Percentiles rank a stretch among this genome's conserved stretches.
Conservation (phyloP, 805 yeast genomes). For the Nakazawaea wickerhamii region DNA sequence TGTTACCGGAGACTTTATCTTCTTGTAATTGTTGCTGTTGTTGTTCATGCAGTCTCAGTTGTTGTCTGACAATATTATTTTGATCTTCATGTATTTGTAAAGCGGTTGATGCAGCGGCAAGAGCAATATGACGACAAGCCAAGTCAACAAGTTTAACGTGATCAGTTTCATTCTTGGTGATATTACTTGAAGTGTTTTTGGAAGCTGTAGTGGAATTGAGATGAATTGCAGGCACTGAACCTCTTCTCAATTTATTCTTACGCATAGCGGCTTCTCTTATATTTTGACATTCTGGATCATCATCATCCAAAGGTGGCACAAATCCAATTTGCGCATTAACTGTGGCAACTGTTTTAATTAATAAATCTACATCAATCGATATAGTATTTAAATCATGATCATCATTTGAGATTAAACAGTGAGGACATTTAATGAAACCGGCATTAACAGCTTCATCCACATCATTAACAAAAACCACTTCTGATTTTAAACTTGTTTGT, state of each 20-base stretch:
- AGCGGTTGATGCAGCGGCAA: slow-evolving; percentile 58
- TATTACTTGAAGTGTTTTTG: slow-evolving; percentile 15
- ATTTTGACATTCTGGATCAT: slow-evolving; percentile 35
- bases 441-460: slow-evolving; percentile 35
- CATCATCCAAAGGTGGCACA: slow-evolving; percentile 43
- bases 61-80: slow-evolving; percentile 14
- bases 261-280: slow-evolving; percentile 15
- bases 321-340: slow-evolving; percentile 58
- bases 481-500: slow-evolving; percentile 36
- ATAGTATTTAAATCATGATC: slow-evolving; percentile 28
- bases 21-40: slow-evolving; percentile 18
- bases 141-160: slow-evolving; percentile 65
- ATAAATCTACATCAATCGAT: slow-evolving; percentile 38
- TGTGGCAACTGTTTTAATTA: slow-evolving; percentile 43
- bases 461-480: slow-evolving; percentile 38
- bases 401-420: slow-evolving; percentile 46
- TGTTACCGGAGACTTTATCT: slow-evolving; percentile 18
- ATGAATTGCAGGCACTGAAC: slow-evolving; percentile 12
- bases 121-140: slow-evolving; percentile 79
- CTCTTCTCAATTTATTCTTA: slow-evolving; percentile 6
- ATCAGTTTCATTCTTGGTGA: slow-evolving; percentile 59
- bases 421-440: slow-evolving; percentile 47
- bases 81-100: slow-evolving; percentile 13
- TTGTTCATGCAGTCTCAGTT: slow-evolving; percentile 11
- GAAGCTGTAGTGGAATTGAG: slow-evolving; percentile 9